Evolutionary conservation across 306 rosid genomes (phyloP).

Genomic region (Quillaja saponaria): DNA sequence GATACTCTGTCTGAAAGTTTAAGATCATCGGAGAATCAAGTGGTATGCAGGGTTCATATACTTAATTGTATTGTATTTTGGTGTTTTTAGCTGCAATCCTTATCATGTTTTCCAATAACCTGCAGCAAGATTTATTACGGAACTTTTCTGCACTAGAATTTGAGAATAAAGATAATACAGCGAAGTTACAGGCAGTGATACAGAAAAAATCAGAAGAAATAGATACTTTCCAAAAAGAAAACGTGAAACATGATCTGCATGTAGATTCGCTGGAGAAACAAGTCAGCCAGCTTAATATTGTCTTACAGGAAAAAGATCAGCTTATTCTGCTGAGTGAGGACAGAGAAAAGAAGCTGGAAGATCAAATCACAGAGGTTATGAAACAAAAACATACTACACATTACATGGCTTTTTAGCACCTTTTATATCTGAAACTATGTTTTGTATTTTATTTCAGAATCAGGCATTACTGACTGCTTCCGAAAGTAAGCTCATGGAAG

Average conservation of each 20-base stretch:
- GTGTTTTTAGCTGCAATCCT: slow-evolving; percentile 19
- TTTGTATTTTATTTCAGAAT: slow-evolving; percentile 51
- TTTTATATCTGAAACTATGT: too few relatives aligned
- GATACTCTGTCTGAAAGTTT: slow-evolving; percentile 51
- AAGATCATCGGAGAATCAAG: slow-evolving; percentile 65
- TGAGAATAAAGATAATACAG: slow-evolving; percentile 59
- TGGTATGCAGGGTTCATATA: slow-evolving; percentile 49
- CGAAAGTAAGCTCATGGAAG: slow-evolving; percentile 72
- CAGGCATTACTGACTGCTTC: slow-evolving; percentile 49
- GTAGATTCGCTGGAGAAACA: slow-evolving; percentile 59
- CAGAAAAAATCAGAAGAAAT: slow-evolving; percentile 65
- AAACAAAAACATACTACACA: slow-evolving; percentile 28
- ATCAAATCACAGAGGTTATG: slow-evolving; percentile 68
- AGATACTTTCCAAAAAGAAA: slow-evolving; percentile 53
- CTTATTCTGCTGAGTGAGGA: slow-evolving; percentile 55
- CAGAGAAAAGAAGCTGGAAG: slow-evolving; percentile 70
- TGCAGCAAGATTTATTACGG: slow-evolving; percentile 73
- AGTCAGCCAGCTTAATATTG: slow-evolving; percentile 44
- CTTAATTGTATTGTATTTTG: slow-evolving; percentile 1
- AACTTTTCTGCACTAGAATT: slow-evolving; percentile 64
- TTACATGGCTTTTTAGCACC: too few relatives aligned
- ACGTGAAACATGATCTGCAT: slow-evolving; percentile 51
- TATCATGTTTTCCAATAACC: slow-evolving; percentile 32
- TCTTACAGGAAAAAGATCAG: slow-evolving; percentile 66
- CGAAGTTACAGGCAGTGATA: slow-evolving; percentile 62